Percentiles rank a stretch among this genome's conserved stretches.
These are phyloP conservation scores for Ophiocordyceps camponoti-saundersi DNA, from an alignment of 2,329 filamentous ascomycete species.

Conservation along the genomic window DNA sequence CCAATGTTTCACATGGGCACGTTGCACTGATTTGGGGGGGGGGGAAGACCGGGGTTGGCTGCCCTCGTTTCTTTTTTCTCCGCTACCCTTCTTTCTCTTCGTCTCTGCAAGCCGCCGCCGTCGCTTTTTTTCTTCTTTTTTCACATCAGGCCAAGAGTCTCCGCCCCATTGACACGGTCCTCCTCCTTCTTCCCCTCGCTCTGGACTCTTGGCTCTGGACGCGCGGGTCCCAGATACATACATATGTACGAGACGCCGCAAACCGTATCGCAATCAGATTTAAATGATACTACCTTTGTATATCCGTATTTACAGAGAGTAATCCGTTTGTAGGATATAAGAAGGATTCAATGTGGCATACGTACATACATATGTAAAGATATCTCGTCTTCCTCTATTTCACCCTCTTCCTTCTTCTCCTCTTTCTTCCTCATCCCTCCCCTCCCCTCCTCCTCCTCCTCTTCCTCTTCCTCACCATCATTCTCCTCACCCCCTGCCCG, in stretches of 20 bases:
- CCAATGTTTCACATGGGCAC: background rate
- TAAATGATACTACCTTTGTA: too few relatives aligned
- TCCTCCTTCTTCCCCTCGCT: too few relatives aligned
- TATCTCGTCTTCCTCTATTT: background rate
- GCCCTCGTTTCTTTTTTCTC: background rate
- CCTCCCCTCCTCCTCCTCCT: background rate
- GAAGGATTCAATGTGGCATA: too few relatives aligned
- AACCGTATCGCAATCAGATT: too few relatives aligned
- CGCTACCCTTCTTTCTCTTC: background rate
- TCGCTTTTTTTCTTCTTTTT: background rate
- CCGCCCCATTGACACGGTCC: too few relatives aligned
- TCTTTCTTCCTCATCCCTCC: background rate
- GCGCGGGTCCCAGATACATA: too few relatives aligned
- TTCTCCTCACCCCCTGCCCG: background rate
- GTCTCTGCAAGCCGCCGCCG: background rate
- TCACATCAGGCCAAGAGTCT: too few relatives aligned
- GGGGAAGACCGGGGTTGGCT: too few relatives aligned
- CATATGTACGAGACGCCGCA: too few relatives aligned
- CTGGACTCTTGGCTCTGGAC: too few relatives aligned
- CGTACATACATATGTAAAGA: background rate
- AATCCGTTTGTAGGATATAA: too few relatives aligned
- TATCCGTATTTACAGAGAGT: too few relatives aligned
- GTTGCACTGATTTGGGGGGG: background rate
- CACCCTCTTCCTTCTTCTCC: background rate
- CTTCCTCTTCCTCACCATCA: background rate